Base-by-base conservation (phyloP, 306 rosid genomes). In the Abrus precatorius region DNA sequence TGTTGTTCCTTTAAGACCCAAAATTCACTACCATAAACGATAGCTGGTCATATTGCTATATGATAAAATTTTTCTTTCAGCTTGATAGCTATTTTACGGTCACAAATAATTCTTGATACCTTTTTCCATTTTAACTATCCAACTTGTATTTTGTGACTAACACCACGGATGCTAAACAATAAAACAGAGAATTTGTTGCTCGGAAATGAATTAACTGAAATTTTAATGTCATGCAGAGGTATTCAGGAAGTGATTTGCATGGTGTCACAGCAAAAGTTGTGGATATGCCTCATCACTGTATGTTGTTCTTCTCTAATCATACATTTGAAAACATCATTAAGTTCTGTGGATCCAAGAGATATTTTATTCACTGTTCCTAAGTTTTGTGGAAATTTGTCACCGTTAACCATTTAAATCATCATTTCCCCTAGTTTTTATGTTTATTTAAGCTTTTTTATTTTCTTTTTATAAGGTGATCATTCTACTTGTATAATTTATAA, bases 271-370 rank as follows among this genome's bases (percentile, higher is more conserved):
- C 98, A 30, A 93, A 93, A 87, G 97, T 96, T 82, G 89, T 89
- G 85, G 98, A 96, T 83, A 96, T 96, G 99, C 98, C 99, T 87
- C 99, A 90, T 77, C 90, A 75, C 80, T 95, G 99, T 95, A 90
- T 2, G 97, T 83, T 29, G 59, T 80, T 71, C 56, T 57, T 36
- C 59, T 44, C 56, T 77, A 32, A 30, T 64, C 43, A 32, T 14
- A 28, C 12, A 57, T 57, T 13, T 30, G 1, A 44, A 48, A 55
- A 9, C 29, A 55, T 27, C 12, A 10, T 6, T 13, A 48, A 34
- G 20, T 77, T 77, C 48, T 63, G 20, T 52, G 45, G 41, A 68
- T 34, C 67, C 32, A 49, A 85, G 57, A n/a, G 10, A 13, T 50
- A 60, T 67, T 62, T 61, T 20, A 27, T 59, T 81, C 56, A 48